Percentiles rank a stretch among this genome's conserved stretches.
Evolutionary conservation across 805 yeast species (phyloP).

Genomic region (Lachancea sp.): DNA sequence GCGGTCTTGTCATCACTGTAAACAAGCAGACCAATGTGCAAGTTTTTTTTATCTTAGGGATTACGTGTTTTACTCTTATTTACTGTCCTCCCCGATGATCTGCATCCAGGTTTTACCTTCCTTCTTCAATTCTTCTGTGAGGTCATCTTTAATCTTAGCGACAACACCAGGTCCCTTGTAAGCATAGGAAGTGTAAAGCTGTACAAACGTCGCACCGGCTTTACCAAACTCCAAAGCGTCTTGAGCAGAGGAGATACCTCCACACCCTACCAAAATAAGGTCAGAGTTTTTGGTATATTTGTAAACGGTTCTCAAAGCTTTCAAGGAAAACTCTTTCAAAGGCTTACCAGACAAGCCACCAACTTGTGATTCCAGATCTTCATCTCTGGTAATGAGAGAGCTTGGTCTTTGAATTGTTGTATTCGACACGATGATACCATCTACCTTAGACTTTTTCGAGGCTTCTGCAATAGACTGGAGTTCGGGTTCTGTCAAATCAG

Average conservation of each 20-base stretch:
- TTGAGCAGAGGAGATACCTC: slow-evolving; percentile 81
- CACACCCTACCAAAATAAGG: slow-evolving; percentile 83
- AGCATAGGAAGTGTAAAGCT: slow-evolving; percentile 84
- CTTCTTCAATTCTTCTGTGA: slow-evolving; percentile 51
- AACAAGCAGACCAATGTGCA: neutral
- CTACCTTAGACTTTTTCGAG: slow-evolving; percentile 69
- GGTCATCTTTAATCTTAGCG: slow-evolving; percentile 51
- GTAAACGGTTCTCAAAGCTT: slow-evolving; percentile 65
- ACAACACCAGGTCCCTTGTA: slow-evolving; percentile 88
- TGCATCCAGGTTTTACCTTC: slow-evolving; percentile 83
- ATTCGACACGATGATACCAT: slow-evolving; percentile 88
- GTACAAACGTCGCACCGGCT: slow-evolving; percentile 90
- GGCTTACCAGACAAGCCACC: slow-evolving; percentile 97
- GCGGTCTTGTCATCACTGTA: neutral
- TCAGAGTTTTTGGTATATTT: slow-evolving; percentile 69
- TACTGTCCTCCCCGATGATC: slow-evolving; percentile 59
- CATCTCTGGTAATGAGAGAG: slow-evolving; percentile 43
- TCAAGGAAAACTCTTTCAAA: slow-evolving; percentile 67
- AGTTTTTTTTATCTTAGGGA: neutral
- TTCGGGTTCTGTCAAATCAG: slow-evolving; percentile 79
- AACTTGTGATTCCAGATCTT: slow-evolving; percentile 44
- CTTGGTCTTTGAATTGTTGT: slow-evolving; percentile 85
- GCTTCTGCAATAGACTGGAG: slow-evolving; percentile 75
- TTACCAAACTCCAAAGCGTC: slow-evolving; percentile 88
- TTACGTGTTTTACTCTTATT: slow-evolving; percentile 14